Evolutionary conservation across 495 filamentous ascomycete species (phyloP).

Genomic region (Evansstolkia leycettana): DNA sequence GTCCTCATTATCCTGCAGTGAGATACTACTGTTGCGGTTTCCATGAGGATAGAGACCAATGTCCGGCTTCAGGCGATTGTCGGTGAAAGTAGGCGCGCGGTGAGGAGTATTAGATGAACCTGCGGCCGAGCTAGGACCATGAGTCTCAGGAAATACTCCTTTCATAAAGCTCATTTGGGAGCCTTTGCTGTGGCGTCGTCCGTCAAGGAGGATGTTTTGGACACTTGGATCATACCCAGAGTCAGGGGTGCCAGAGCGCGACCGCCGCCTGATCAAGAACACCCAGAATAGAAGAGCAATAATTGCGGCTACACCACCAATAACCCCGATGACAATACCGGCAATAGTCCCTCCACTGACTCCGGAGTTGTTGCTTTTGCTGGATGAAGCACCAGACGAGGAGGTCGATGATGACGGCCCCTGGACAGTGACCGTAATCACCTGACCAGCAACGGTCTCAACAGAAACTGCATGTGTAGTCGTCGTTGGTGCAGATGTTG

Average conservation of each 20-base stretch:
- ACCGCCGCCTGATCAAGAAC: conserved; percentile 30
- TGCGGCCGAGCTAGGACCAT: conserved; percentile 27
- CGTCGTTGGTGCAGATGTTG: conserved; percentile 29
- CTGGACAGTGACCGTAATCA: conserved; percentile 40
- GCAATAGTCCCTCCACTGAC: conserved; percentile 29
- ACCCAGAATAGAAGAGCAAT: conserved; percentile 27
- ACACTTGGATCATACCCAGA: conserved; percentile 14
- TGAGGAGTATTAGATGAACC: conserved; percentile 13
- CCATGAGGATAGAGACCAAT: conserved; percentile 33
- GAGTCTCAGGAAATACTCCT: conserved; percentile 25
- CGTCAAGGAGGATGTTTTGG: conserved; percentile 19
- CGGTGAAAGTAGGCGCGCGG: conserved; percentile 26
- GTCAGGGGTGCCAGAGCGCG: conserved; percentile 17
- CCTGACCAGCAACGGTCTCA: conserved; percentile 33
- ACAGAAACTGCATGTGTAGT: conserved; percentile 17
- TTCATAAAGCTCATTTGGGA: conserved; percentile 35
- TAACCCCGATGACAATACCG: conserved; percentile 36
- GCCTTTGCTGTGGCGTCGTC: conserved; percentile 32
- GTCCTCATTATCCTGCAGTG: conserved; percentile 44
- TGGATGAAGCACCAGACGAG: conserved; percentile 5
- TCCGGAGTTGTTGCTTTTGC: conserved; percentile 9
- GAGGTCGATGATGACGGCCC: conserved; percentile 16
- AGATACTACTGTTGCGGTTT: conserved; percentile 35
- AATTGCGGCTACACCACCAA: conserved; percentile 31
- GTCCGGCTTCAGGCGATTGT: conserved; percentile 33